Evolutionary conservation across 345 rosid genomes (phyloP), one percentile per base, ranked within the genome.

Genomic region (Toxicodendron radicans): DNA sequence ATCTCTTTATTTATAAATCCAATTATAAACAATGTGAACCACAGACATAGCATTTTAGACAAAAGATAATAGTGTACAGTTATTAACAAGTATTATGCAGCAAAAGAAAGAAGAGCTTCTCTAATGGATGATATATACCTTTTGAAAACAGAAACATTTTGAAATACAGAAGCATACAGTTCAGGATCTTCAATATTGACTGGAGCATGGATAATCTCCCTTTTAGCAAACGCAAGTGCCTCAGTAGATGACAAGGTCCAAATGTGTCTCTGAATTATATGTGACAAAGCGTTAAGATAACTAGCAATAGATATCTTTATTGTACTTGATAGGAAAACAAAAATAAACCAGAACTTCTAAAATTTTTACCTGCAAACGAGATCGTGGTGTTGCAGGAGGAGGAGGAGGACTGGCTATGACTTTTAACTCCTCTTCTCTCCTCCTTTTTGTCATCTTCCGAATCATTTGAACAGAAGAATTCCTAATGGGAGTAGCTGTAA

Each of bases 141-240:
- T 83, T 77, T 83, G 84, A 90, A 94, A 80, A 79, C 71, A 12
- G 97, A 90, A 80, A 94, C 45, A 76, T 94, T 90, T 10, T 74
- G 82, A 73, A 92, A 94, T 62, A 90, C 21, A 0, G 92, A 89
- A 35, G 86, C 86, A 76, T 79, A 76, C 24, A 94, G 78, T 74
- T 88, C 84, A 11, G 89, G 74, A 70, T 89, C 88, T 51, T 89
- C 83, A 0, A 74, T 58, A 35, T 84, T 62, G 33, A 79, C 56
- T 17, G 89, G 78, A 46, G 90, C 86, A 83, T 52, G 78, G 23
- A 84, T 84, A 33, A 92, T 87, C 86, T 89, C 93, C 56, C 33
- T 83, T 80, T 80, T 92, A n/a, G 93, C 98, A 78, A 86, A 88
- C 58, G 74, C 27, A 59, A 92, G 85, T 58, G 94, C 92, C 80